A percentile compares a stretch with the other conserved stretches of the same genome.
phyloP scores from a whole-genome alignment of 768 basidiomycete species.

The Dentipellis fragilis region DNA sequence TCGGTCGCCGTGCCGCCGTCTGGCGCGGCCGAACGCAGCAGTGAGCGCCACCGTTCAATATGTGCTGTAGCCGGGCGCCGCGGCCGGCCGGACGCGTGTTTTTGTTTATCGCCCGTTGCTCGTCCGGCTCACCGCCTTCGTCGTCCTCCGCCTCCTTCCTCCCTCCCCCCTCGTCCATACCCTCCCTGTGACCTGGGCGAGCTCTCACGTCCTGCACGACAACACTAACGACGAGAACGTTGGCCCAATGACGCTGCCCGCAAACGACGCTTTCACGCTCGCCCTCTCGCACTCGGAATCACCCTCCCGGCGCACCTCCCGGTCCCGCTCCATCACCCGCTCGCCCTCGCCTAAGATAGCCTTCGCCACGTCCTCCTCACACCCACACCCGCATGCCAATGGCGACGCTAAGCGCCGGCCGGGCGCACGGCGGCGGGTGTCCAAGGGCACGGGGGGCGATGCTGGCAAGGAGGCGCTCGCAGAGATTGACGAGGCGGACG shows the following conservation, averaged over 20 bases:
- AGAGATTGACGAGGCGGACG: constrained; percentile 7
- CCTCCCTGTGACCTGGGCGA: neutral
- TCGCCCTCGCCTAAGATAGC: constrained; percentile 15
- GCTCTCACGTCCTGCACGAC: neutral
- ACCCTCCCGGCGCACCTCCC: constrained; percentile 12
- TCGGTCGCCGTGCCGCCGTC: too few species aligned
- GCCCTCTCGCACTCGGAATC: constrained; percentile 9
- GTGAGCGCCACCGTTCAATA: too few species aligned
- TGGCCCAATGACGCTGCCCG: constrained; percentile 7
- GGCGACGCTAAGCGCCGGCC: constrained; percentile 11
- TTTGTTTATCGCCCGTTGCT: neutral
- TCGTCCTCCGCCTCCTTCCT: neutral
- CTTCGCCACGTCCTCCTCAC: constrained; percentile 5
- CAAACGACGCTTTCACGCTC: constrained; percentile 14
- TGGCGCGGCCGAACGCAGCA: too few species aligned
- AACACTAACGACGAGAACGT: neutral
- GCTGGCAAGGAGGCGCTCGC: constrained; percentile 8
- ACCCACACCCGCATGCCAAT: neutral
- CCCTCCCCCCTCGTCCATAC: neutral
- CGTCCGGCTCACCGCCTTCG: neutral
- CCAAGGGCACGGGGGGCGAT: constrained; percentile 4
- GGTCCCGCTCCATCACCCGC: constrained; percentile 14
- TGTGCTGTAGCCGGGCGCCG: too few species aligned
- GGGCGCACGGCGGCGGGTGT: constrained; percentile 10
- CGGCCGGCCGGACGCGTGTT: neutral